Evolutionary conservation across 441 rosid genomes (phyloP), one percentile per base, ranked within the genome.

Genomic region (Breynia disticha): DNA sequence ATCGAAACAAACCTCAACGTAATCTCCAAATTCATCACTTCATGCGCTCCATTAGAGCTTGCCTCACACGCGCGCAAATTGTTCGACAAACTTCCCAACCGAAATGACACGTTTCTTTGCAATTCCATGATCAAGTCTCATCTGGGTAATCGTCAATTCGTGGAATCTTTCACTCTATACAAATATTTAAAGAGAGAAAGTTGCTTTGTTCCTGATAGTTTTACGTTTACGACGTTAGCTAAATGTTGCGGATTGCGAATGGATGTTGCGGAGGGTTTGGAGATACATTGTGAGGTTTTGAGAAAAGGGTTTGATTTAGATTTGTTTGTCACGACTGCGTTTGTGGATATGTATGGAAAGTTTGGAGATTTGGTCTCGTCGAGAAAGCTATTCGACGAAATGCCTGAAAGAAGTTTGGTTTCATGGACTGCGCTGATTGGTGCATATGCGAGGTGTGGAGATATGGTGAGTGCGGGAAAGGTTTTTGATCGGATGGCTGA

Each of bases 321-420:
- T 69, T 70, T 86, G 56, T 82, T 78, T 59, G 91, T 84, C 3
- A 81, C 75, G 22, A 86, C 91, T 46, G 79, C 91, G 15, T 57
- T 90, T 64, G 79, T 86, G 6, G 95, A 84, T 46, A 86, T 86
- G 95, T 86, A 90, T 17, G 78, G 80, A 0, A 90, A 83, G 58
- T 81, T 83, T 55, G 79, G 87, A 48, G 68, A 70, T 19, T 61
- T 79, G 63, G 35, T 42, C 59, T 56, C 54, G 42, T 94, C 91
- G 1, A 73, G 84, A 69, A 71, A 57, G 64, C 7, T 81, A 75
- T 90, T 90, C 44, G 89, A 79, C 52, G 86, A 72, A 78, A 90
- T 90, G 94, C 75, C 83, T 42, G 70, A 66, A 0, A 73, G 79
- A 71, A 84, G 80, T 62, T 74, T 80, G 1, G 94, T 84, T 41